Evolutionary conservation across 441 rosid species (phyloP), one percentile per base, ranked within the genome.

Genomic region (Erysimum cheiri): DNA sequence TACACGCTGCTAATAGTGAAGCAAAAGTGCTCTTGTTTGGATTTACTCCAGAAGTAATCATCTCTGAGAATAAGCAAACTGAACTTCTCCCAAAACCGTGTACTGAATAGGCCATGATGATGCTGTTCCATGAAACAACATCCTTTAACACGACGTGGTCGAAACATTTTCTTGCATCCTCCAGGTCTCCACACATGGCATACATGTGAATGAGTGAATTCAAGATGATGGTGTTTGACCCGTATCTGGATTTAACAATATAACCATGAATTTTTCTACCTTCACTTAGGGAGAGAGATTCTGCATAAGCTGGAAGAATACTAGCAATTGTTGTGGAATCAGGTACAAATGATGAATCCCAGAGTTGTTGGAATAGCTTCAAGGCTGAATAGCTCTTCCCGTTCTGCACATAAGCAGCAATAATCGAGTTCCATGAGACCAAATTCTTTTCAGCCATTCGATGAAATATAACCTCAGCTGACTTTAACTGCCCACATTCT

Each of bases 291-390:
- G 84, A 76, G 33, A 83, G 81, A 55, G 78, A 70, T 59, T 83
- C 97, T 43, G 91, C 94, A 73, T 75, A 85, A 33, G 93, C 91
- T 55, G 94, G 92, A 43, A 88, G 71, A 70, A 88, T n/a, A 60
- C 80, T 88, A 12, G 91, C 83, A 17, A 91, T 47, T 29, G 91
- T 85, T 55, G 85, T 75, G 15, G 84, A 84, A 70, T 91, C 92
- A 5, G 80, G 87, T 49, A 59, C 70, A 61, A 83, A 71, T 10
- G 80, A 76, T 70, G 75, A 74, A 26, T 46, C 49, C 81, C 56
- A 78, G 11, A 91, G 77, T 53, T 80, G 69, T 68, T 40, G 78
- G 63, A 91, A 88, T 48, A 83, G 54, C 59, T 74, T 43, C 77
- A 88, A 73, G 46, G 92, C 92, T 68, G 84, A 84, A 60, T 4